phyloP scores from a whole-genome alignment of 306 rosid genomes.

The Malus sylvestris region DNA sequence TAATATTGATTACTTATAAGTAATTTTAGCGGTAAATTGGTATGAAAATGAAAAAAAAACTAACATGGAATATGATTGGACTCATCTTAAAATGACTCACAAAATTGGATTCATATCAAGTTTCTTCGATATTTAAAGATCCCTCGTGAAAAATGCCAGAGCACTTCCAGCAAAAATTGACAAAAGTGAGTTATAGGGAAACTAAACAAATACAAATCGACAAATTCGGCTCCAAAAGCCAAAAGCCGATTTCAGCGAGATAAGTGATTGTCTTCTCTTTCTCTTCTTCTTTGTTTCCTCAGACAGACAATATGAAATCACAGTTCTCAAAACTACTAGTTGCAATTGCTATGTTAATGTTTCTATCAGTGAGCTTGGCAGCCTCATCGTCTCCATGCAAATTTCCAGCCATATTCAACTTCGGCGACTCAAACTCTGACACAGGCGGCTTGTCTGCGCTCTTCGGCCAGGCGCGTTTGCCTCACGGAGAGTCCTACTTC shows the following conservation, averaged over 20 bases:
- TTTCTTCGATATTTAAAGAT: too few species aligned
- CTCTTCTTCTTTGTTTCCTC: neutral
- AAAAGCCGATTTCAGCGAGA: neutral
- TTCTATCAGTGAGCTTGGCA: conserved; percentile 12
- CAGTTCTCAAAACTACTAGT: conserved; percentile 1
- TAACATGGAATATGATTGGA: too few species aligned
- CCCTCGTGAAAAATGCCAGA: neutral
- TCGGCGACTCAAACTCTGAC: conserved; percentile 90
- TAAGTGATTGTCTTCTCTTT: neutral
- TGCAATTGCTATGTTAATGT: conserved; percentile 7
- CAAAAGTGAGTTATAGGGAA: neutral
- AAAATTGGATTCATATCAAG: too few species aligned
- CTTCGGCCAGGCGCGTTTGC: conserved; percentile 66
- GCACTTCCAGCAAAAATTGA: neutral
- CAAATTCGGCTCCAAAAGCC: neutral
- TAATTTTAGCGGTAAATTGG: too few species aligned
- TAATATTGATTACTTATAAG: too few species aligned
- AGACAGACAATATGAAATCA: conserved; percentile 8
- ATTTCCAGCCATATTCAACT: conserved; percentile 80
- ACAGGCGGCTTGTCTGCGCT: conserved; percentile 91
- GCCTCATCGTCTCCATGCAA: conserved; percentile 26
- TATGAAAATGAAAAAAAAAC: too few species aligned
- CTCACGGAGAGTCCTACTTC: conserved; percentile 62
- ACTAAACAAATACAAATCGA: neutral
- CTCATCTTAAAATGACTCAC: too few species aligned